Conservation (phyloP, 805 yeast species). For the Nematodospora valgi region DNA sequence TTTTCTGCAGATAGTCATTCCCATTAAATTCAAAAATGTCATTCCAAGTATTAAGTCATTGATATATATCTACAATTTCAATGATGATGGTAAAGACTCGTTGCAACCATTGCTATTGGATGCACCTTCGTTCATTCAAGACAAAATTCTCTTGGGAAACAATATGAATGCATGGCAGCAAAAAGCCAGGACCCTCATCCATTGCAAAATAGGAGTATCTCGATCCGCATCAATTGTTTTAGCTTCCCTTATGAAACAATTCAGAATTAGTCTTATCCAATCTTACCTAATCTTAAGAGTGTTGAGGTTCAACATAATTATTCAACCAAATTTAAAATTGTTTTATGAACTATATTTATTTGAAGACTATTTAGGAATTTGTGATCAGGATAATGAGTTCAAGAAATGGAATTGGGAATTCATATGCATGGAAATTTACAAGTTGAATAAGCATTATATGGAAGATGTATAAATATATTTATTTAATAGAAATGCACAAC, state of each 20-base stretch:
- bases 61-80: slow-evolving; percentile 30
- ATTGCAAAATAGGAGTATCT: slow-evolving; percentile 42
- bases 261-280: slow-evolving; percentile 24
- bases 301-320: slow-evolving; percentile 37
- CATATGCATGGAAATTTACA: slow-evolving; percentile 26
- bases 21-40: not conserved
- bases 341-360: slow-evolving; percentile 35
- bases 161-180: slow-evolving; percentile 11
- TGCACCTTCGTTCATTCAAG: slow-evolving; percentile 28
- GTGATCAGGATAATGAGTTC: slow-evolving; percentile 5
- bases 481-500: too few relatives aligned
- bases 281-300: slow-evolving; percentile 38
- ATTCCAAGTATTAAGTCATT: slow-evolving; percentile 10
- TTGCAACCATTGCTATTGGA: slow-evolving; percentile 24
- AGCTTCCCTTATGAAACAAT: slow-evolving; percentile 36
- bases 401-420: slow-evolving; percentile 25
- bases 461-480: too few relatives aligned
- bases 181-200: slow-evolving; percentile 26
- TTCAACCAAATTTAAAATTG: slow-evolving; percentile 38
- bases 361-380: slow-evolving; percentile 20
- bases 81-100: slow-evolving; percentile 39
- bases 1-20: slow-evolving; percentile 6
- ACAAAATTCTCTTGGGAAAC: slow-evolving; percentile 21
- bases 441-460: slow-evolving; percentile 24
- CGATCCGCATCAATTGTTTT: slow-evolving; percentile 40